These are phyloP conservation scores for Dothideomycetes sp. DNA, from an alignment of 2,329 filamentous ascomycete species.

Conservation along the genomic window DNA sequence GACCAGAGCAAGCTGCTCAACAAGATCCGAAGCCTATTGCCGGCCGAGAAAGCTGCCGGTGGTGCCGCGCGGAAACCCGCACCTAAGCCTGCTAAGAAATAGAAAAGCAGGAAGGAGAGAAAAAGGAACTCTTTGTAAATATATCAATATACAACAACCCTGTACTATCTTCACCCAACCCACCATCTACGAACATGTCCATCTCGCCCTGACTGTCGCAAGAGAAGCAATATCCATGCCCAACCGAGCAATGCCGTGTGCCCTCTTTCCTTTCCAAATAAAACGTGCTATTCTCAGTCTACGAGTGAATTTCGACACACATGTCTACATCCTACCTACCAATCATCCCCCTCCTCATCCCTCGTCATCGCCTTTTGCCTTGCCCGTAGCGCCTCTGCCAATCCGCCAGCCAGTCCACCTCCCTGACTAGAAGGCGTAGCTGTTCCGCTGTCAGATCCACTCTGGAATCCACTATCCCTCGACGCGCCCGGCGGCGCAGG, in stretches of 20 bases:
- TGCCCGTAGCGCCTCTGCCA: conserved; percentile 38
- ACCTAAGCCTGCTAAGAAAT: conserved; percentile 3
- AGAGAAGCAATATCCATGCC: too few relatives aligned
- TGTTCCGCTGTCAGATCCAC: conserved; percentile 25
- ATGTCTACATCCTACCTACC: conserved; percentile 8
- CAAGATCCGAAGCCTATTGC: conserved; percentile 15
- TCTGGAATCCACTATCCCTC: conserved; percentile 50
- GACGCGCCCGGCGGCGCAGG: conserved; percentile 51
- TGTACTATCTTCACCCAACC: too few relatives aligned
- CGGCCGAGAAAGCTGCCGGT: conserved; percentile 6
- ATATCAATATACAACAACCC: too few relatives aligned
- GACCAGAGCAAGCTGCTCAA: conserved; percentile 21
- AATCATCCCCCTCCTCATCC: conserved; percentile 26
- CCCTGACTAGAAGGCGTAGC: conserved; percentile 23
- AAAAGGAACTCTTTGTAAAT: too few relatives aligned
- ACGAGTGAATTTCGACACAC: conserved; percentile 2
- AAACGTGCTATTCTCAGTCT: conserved; percentile 2
- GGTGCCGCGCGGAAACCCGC: conserved; percentile 3
- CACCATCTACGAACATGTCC: too few relatives aligned
- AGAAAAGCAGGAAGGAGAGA: too few relatives aligned
- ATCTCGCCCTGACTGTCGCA: too few relatives aligned
- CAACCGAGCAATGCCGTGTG: too few relatives aligned
- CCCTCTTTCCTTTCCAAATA: conserved; percentile 1
- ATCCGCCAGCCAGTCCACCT: conserved; percentile 36
- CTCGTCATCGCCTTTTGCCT: conserved; percentile 38